These are phyloP conservation scores for Phylloporus scabripes DNA, from an alignment of 768 basidiomycete species.

Conservation along the genomic window DNA sequence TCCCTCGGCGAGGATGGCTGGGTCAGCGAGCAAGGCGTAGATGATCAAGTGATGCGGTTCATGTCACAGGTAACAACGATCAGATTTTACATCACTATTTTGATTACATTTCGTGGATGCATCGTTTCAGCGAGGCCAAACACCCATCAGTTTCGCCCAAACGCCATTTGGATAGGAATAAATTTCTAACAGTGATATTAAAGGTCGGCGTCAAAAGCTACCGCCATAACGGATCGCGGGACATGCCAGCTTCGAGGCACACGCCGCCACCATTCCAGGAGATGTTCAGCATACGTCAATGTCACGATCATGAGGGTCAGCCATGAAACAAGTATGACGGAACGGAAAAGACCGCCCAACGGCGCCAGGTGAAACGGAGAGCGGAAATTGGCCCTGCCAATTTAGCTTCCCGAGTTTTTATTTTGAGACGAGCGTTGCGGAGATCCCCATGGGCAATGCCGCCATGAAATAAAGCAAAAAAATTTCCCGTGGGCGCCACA, in stretches of 20 bases:
- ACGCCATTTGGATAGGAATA: not conserved
- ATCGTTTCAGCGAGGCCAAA: not conserved
- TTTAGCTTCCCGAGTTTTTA: not conserved
- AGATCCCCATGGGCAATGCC: not conserved
- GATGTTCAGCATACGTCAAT: not conserved
- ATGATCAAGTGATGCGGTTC: not conserved
- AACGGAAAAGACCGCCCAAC: not conserved
- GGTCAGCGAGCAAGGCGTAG: not conserved
- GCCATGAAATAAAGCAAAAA: not conserved
- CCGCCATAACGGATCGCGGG: not conserved
- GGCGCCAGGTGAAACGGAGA: not conserved
- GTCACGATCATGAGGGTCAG: not conserved
- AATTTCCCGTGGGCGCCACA: not conserved
- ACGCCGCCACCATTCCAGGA: not conserved
- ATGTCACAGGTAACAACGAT: not conserved
- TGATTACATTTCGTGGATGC: too few species aligned
- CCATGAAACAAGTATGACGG: constrained; percentile 3
- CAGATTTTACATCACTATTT: not conserved
- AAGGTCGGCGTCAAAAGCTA: not conserved
- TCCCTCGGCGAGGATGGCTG: too few species aligned
- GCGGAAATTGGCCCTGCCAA: not conserved
- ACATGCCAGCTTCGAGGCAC: not conserved
- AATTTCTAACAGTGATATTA: not conserved
- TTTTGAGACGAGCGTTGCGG: not conserved
- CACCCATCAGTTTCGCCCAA: not conserved